These are phyloP conservation scores for Globisporangium camurandrum DNA, from an alignment of 352 stramenopile genomes.

Conservation along the genomic window DNA sequence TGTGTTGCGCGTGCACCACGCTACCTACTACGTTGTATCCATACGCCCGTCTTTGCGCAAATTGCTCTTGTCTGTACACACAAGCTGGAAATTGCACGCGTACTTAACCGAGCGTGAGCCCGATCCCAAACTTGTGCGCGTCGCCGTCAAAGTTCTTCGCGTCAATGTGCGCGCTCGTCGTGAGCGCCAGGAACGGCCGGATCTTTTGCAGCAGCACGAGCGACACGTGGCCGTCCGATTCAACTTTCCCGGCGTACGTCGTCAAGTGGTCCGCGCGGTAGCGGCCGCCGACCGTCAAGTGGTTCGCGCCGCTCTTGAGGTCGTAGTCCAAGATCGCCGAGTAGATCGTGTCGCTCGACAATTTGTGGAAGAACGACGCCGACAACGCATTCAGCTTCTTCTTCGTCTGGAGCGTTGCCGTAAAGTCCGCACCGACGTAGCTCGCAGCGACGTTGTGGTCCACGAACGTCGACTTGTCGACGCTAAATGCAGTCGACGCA, in stretches of 20 bases:
- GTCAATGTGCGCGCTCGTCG: slow-evolving; percentile 82
- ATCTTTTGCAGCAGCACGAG: slow-evolving; percentile 84
- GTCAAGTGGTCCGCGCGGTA: slow-evolving; percentile 79
- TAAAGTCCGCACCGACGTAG: slow-evolving; percentile 74
- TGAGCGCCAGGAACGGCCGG: slow-evolving; percentile 73
- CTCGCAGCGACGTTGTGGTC: slow-evolving; percentile 80
- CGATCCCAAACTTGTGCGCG: slow-evolving; percentile 87
- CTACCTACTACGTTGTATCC: no score
- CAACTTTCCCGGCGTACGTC: slow-evolving; percentile 81
- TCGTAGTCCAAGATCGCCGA: slow-evolving; percentile 86
- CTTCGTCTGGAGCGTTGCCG: slow-evolving; percentile 74
- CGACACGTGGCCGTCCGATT: slow-evolving; percentile 83
- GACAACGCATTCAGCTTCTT: slow-evolving; percentile 83
- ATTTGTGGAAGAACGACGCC: slow-evolving; percentile 76
- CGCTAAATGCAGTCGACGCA: slow-evolving; percentile 62
- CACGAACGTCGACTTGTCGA: slow-evolving; percentile 75
- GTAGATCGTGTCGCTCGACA: slow-evolving; percentile 81
- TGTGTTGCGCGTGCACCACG: no score
- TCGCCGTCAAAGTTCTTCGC: slow-evolving; percentile 90
- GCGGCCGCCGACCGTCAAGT: slow-evolving; percentile 70
- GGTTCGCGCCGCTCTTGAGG: slow-evolving; percentile 79
- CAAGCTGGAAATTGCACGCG: no score
- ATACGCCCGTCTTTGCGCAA: no score
- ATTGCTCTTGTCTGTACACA: no score
- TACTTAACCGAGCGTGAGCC: slow-evolving; percentile 79